Evolutionary conservation across 2,329 filamentous ascomycete genomes (phyloP).

Genomic region (Juglanconis juglandina): DNA sequence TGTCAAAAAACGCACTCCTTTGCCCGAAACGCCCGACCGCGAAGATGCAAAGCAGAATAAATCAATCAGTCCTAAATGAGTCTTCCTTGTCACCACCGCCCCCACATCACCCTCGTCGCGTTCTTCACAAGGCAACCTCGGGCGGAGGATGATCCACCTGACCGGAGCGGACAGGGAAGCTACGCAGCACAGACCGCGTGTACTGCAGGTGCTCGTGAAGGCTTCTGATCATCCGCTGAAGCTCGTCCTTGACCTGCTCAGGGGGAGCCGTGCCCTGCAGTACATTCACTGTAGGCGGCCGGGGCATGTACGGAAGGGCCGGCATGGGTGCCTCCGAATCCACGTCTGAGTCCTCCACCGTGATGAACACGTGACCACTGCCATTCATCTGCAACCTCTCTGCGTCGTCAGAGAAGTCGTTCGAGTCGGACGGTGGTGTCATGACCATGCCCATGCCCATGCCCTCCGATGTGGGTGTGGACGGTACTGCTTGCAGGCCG

Average conservation of each 20-base stretch:
- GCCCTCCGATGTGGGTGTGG: conserved; percentile 30
- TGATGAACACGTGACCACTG: conserved; percentile 11
- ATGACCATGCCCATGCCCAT: conserved; percentile 56
- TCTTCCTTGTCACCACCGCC: too few relatives aligned
- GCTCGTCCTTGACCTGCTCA: conserved; percentile 31
- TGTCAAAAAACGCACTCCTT: too few relatives aligned
- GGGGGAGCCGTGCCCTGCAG: conserved; percentile 36
- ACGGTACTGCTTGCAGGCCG: conserved; percentile 39
- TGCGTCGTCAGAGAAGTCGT: conserved; percentile 16
- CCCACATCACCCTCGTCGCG: not conserved
- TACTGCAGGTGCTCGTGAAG: conserved; percentile 33
- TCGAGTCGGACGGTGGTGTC: conserved; percentile 29
- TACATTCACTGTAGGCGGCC: conserved; percentile 45
- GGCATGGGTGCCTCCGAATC: conserved; percentile 18
- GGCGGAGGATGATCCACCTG: not conserved
- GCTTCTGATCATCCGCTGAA: conserved; percentile 31
- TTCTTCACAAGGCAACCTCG: not conserved
- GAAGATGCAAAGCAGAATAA: too few relatives aligned
- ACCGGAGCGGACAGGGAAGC: conserved; percentile 25
- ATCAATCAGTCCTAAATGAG: too few relatives aligned
- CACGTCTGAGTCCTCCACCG: conserved; percentile 11
- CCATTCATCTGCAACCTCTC: conserved; percentile 2
- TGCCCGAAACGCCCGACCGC: too few relatives aligned
- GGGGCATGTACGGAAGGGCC: conserved; percentile 37
- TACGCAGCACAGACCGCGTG: conserved; percentile 26